phyloP scores from a whole-genome alignment of 345 rosid genomes.

The Eucalyptus guilfoylei region DNA sequence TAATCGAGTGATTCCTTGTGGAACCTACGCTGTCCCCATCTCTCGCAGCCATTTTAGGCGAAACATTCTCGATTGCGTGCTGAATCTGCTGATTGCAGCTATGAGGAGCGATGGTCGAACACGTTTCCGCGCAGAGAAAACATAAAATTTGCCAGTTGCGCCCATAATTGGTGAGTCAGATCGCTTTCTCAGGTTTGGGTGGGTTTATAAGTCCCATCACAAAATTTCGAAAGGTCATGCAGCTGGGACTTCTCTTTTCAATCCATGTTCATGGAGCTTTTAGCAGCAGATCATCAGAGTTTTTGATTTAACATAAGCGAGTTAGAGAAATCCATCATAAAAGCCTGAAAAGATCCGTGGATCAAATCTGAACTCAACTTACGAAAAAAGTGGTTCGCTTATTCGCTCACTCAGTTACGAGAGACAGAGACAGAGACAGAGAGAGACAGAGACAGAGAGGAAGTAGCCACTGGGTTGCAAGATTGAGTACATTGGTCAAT shows the following conservation, averaged over 20 bases:
- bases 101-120: background rate
- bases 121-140: background rate
- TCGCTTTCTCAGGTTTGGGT: background rate
- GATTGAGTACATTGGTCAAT: background rate
- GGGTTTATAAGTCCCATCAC: background rate
- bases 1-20: background rate
- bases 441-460: no score
- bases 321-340: background rate
- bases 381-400: fast-evolving
- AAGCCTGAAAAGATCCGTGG: background rate
- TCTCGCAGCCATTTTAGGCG: background rate
- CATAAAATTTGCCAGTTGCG: background rate
- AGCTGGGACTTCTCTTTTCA: background rate
- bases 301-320: background rate
- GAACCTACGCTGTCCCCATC: background rate
- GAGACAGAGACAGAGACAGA: background rate
- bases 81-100: background rate
- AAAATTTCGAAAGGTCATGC: background rate
- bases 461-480: background rate
- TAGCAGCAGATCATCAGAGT: background rate
- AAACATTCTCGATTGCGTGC: background rate
- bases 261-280: background rate
- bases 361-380: background rate
- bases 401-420: background rate
- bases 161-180: background rate